Evolutionary conservation across 768 basidiomycete species (phyloP).

Genomic region (Lactifluus rugatus): DNA sequence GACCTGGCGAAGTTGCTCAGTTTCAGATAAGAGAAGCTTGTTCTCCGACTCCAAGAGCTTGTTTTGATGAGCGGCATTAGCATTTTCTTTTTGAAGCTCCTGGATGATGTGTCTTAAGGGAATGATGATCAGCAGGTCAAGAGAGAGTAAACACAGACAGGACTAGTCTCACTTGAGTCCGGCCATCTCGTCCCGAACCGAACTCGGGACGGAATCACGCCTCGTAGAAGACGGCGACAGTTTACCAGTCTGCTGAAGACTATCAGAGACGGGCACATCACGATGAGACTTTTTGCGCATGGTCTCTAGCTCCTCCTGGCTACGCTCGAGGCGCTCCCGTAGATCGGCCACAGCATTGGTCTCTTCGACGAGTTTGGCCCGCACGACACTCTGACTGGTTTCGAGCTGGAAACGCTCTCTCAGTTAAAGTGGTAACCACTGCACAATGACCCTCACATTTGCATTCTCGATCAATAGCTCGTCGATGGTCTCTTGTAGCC

Average conservation of each 20-base stretch:
- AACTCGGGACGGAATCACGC: slow-evolving; percentile 35
- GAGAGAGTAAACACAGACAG: not conserved
- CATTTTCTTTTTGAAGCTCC: slow-evolving; percentile 77
- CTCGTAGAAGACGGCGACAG: slow-evolving; percentile 28
- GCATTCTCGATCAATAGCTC: slow-evolving; percentile 9
- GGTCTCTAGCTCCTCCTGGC: slow-evolving; percentile 43
- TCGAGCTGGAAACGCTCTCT: slow-evolving; percentile 9
- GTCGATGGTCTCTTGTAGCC: slow-evolving; percentile 11
- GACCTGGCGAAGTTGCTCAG: slow-evolving; percentile 67
- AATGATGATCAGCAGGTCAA: slow-evolving; percentile 23
- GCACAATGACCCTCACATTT: slow-evolving; percentile 1
- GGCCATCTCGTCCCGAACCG: slow-evolving; percentile 55
- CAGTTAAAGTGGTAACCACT: not conserved
- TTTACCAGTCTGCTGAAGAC: slow-evolving; percentile 27
- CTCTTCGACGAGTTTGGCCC: slow-evolving; percentile 9
- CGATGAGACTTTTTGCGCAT: slow-evolving; percentile 52
- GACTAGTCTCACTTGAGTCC: slow-evolving; percentile 60
- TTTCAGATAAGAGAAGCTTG: slow-evolving; percentile 52
- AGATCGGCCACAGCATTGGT: slow-evolving; percentile 19
- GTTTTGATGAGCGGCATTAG: slow-evolving; percentile 48
- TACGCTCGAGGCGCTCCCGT: slow-evolving; percentile 30
- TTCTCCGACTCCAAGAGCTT: slow-evolving; percentile 75
- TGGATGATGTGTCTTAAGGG: slow-evolving; percentile 66
- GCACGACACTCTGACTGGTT: not conserved
- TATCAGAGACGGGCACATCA: slow-evolving; percentile 39